Evolutionary conservation across 2,329 filamentous ascomycete species (phyloP).

Genomic region (Cordyceps javanica): DNA sequence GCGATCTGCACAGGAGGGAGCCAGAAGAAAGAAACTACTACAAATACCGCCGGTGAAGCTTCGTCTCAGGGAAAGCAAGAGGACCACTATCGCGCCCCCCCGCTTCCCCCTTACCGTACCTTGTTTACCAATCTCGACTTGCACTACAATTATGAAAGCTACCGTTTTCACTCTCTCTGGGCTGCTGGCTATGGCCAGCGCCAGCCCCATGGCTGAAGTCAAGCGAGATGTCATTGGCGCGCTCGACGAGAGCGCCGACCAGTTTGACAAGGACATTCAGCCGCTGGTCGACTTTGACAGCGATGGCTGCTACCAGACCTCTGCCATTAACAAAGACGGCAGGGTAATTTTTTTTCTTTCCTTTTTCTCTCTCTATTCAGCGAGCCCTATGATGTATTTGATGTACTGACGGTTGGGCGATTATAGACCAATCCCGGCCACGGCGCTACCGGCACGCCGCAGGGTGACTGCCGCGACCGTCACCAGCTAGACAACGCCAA

Average conservation of each 20-base stretch:
- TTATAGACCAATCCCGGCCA: conserved; percentile 23
- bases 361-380: background rate
- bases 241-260: conserved; percentile 27
- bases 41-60: background rate
- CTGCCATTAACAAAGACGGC: conserved; percentile 35
- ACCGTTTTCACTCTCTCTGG: conserved; percentile 1
- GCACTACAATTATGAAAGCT: background rate
- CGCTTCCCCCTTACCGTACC: background rate
- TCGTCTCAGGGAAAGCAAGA: background rate
- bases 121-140: background rate
- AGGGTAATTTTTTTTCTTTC: conserved; percentile 13
- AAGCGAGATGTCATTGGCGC: conserved; percentile 24
- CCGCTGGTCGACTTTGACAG: conserved; percentile 34
- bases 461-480: conserved; percentile 25
- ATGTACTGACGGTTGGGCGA: background rate
- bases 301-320: conserved; percentile 39
- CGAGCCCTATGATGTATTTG: background rate
- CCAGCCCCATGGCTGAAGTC: conserved; percentile 13
- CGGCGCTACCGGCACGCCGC: conserved; percentile 22
- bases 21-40: background rate
- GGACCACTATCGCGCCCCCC: background rate
- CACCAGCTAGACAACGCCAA: conserved; percentile 26
- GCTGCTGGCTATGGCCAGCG: conserved; percentile 16
- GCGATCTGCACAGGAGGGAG: background rate
- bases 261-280: conserved; percentile 29